Evolutionary conservation across 176 grass and related monocot species (phyloP), one percentile per base, ranked within the genome.

Genomic region (Cocos nucifera): DNA sequence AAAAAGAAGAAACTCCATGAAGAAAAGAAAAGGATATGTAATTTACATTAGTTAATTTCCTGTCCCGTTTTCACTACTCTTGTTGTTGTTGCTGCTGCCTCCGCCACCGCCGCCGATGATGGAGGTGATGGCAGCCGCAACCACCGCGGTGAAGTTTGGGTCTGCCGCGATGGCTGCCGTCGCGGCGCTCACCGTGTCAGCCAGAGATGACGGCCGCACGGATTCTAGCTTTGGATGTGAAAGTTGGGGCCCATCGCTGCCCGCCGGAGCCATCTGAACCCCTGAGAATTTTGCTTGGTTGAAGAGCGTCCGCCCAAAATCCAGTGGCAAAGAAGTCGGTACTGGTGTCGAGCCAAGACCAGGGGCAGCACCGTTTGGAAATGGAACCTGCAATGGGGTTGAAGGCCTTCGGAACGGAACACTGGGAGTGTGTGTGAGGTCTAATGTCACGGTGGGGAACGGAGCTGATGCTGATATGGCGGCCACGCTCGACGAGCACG

Each of bases 381-480:
- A 24, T 1, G 83, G 80, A 14, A 87, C 54, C 4, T 83, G 77
- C 70, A 89, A 84, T n/a, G 82, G 89, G 27, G 54, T 58, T 0
- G 53, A 51, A 0, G 54, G 63, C 21, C 75, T 70, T 0, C 75
- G 83, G 51, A 84, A 73, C 50, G 76, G 83, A 8, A 75, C 69
- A 49, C 75, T 85, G 22, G 83, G 68, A 2, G 55, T 74, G 12
- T 85, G 72, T 4, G 92, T 91, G 68, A 97, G 87, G 65, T 97
- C 92, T 69, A 97, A 78, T 51, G 87, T 97, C 22, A 97, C 84
- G 8, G 92, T 97, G 7, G 87, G 92, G 66, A 97, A 97, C 0
- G 92, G 83, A 14, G 92, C 92, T 2, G 92, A 91, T 1, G 92
- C 92, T 0, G 92, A 97, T 30, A 91, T 97, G 67, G 83, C 88